These are phyloP conservation scores for Alternaria atra DNA, from an alignment of 2,329 filamentous ascomycete species.

Conservation along the genomic window DNA sequence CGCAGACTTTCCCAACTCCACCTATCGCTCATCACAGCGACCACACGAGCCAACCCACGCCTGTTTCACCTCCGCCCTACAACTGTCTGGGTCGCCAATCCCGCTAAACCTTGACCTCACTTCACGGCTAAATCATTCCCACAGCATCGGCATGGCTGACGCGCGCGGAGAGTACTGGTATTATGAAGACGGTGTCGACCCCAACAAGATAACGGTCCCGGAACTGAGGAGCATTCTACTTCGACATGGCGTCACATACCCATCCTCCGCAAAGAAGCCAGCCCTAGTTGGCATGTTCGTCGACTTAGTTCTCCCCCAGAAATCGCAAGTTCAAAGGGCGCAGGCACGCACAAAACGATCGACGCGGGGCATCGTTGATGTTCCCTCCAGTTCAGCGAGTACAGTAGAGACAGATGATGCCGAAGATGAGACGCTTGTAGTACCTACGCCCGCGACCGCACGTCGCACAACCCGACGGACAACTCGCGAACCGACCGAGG, in stretches of 20 bases:
- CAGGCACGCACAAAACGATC: slow-evolving; percentile 84
- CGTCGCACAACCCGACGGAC: slow-evolving; percentile 45
- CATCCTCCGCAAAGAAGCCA: slow-evolving; percentile 88
- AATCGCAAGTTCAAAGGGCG: slow-evolving; percentile 76
- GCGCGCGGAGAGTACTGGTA: slow-evolving; percentile 63
- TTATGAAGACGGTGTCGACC: slow-evolving; percentile 86
- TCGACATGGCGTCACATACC: slow-evolving; percentile 84
- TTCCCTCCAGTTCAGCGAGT: slow-evolving; percentile 71
- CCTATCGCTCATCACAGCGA: slow-evolving; percentile 3
- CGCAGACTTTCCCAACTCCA: slow-evolving; percentile 22
- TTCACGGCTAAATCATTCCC: neutral
- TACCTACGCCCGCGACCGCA: slow-evolving; percentile 52
- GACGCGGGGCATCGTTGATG: slow-evolving; percentile 81
- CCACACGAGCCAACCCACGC: slow-evolving; percentile 7
- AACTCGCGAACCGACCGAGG: slow-evolving; percentile 56
- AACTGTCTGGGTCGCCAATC: neutral
- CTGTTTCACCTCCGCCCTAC: slow-evolving; percentile 1
- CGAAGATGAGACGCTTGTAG: slow-evolving; percentile 53
- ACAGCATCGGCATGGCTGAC: slow-evolving; percentile 38
- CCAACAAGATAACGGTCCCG: slow-evolving; percentile 82
- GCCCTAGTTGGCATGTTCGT: slow-evolving; percentile 87
- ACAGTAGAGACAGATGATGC: slow-evolving; percentile 65
- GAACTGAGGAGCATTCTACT: slow-evolving; percentile 91
- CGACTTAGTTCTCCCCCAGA: slow-evolving; percentile 78
- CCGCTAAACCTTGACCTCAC: neutral